These are phyloP conservation scores for Pisolithus sp. DNA, from an alignment of 768 basidiomycete species.

Conservation along the genomic window DNA sequence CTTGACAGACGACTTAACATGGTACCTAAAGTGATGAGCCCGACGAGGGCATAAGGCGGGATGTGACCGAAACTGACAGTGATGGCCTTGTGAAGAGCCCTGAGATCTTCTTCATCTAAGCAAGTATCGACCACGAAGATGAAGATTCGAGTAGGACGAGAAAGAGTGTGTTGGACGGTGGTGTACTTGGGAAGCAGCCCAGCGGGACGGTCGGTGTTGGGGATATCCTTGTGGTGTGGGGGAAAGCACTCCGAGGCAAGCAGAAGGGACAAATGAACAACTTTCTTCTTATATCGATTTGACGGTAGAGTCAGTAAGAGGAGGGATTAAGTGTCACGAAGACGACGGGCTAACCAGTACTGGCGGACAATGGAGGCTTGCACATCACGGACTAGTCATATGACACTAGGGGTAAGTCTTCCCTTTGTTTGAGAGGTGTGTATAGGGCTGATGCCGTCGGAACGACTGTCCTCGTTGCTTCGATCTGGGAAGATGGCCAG, in stretches of 20 bases:
- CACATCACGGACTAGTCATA: conserved; percentile 99
- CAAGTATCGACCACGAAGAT: no score
- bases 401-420: conserved; percentile 86
- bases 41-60: no score
- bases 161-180: no score
- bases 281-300: conserved; percentile 97
- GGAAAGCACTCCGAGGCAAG: conserved; percentile 92
- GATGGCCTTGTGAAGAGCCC: no score
- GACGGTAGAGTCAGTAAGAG: conserved; percentile 45
- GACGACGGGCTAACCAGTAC: conserved; percentile 81
- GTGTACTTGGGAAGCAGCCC: conserved; percentile 53
- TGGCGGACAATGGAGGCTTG: conserved; percentile 97
- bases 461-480: conserved; percentile 95
- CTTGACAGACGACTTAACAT: no score
- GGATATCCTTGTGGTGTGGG: conserved; percentile 98
- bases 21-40: no score
- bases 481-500: conserved; percentile 98
- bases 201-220: conserved; percentile 91
- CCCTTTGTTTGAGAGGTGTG: conserved; percentile 89
- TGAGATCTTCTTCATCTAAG: no score
- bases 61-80: no score
- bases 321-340: neutral
- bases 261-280: conserved; percentile 99
- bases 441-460: conserved; percentile 98
- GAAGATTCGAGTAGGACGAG: no score